Evolutionary conservation across 208 protist genomes (phyloP), one percentile per base, ranked within the genome.

Genomic region (Vickermania ingenoplastis): DNA sequence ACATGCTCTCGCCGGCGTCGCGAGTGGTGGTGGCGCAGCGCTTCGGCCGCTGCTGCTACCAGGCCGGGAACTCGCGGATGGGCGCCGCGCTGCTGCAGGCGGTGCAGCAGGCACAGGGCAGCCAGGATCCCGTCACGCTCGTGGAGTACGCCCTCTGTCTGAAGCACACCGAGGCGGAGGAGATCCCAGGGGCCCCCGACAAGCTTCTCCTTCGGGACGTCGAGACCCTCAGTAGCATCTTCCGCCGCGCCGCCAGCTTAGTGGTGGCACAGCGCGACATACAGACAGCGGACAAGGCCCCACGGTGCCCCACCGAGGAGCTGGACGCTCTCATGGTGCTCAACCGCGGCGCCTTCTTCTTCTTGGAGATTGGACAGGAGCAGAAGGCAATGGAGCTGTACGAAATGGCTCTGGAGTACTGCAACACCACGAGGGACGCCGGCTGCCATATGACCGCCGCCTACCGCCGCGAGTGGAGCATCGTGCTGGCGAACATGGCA

Each of bases 331-430:
- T 88, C 51, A 86, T 88, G 50, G 75, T 73, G 56, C 73, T 91
- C 14, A 91, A 78, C 65, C 80, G 84, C 13, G 84, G 80, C 59
- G 84, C 81, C 36, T 91, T 89, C 60, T 91, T 88, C 61, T 91
- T 83, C 57, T 80, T 88, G 24, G 74, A 81, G 57, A 71, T 84
- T 61, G 78, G 76, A n/a, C 73, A 80, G 54, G 67, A 64, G 25
- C 62, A 67, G 49, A 68, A 81, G 1, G 77, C 84, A n/a, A 78
- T 74, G 51, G 78, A 91, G 53, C 65, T 91, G 28, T 91, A 91
- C 71, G 70, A 67, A 3, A 45, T 73, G 21, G 81, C 84, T 0
- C 62, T 86, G 21, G 69, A 74, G 25, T 71, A 79, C 36, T 65
- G 73, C 28, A 65, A 78, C 31, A 23, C 62, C 7, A 48, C 49